Base-by-base conservation (phyloP, 441 rosid genomes). In the Populus hybrid region DNA sequence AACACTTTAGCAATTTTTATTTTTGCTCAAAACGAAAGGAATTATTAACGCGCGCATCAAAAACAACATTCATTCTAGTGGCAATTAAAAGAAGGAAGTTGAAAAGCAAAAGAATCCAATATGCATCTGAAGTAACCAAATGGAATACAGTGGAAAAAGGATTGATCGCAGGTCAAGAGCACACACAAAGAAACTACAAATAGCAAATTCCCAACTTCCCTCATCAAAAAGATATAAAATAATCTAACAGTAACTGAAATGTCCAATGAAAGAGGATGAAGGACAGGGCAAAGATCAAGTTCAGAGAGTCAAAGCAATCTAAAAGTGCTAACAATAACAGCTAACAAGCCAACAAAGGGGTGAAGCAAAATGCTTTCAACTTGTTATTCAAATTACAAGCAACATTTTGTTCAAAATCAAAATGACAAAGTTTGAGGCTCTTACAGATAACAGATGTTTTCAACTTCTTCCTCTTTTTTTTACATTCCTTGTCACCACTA, bases 391-490 rank as follows among this genome's bases (percentile, higher is more conserved):
- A 26, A n/a, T 36, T 8, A 24, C 5, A 72, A 28, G 28, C n/a
- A 65, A 67, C 34, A 67, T 10, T 67, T 67, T 67, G 26, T 54
- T 10, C 12, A 20, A 32, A 67, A 46, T 57, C 12, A 18, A 64
- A 67, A 68, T 50, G 67, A 50, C 40, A 46, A 46, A 46, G 42
- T 38, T 38, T 26, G 1, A 73, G 77, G 73, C 74, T 75, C 92
- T 91, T 87, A 89, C 93, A 72, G 23, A 73, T 40, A 2, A 69
- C 40, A 77, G 79, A 71, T 42, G 77, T 81, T 86, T 85, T 91
- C 77, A 81, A 74, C 85, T 87, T 89, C 86, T 82, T 90, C 88
- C 87, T 86, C 83, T 75, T 85, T 10, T 20, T 46, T 67, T 63
- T 46, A 73, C 76, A 57, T 77, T 78, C 81, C 68, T 73, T 70